phyloP scores from a whole-genome alignment of 306 rosid species.

The Cucumis hystrix region DNA sequence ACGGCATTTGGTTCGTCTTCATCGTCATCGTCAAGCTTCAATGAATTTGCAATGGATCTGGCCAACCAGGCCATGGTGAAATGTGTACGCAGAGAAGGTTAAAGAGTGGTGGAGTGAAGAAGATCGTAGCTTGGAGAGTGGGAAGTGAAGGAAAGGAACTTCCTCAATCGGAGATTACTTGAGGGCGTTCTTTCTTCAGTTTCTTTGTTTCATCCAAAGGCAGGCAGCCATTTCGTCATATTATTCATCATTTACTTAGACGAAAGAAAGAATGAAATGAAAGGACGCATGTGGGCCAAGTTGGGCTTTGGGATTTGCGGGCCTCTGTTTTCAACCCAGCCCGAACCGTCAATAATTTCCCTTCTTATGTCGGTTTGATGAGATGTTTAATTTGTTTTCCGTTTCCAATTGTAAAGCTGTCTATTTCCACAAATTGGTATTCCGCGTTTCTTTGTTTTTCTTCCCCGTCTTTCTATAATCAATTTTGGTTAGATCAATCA shows the following conservation, averaged over 20 bases:
- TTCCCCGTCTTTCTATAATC: too few species aligned
- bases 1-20: conserved; percentile 27
- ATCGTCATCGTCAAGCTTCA: conserved; percentile 46
- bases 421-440: too few species aligned
- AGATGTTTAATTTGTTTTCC: not conserved
- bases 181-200: not conserved
- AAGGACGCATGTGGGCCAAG: not conserved
- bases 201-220: not conserved
- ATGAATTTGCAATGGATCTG: conserved; percentile 62
- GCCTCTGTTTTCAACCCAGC: not conserved
- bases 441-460: too few species aligned
- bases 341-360: not conserved
- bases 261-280: not conserved
- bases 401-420: too few species aligned
- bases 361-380: not conserved
- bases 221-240: not conserved
- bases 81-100: not conserved
- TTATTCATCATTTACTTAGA: not conserved
- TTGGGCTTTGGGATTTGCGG: not conserved
- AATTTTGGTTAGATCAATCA: too few species aligned
- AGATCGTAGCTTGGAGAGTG: not conserved
- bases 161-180: not conserved
- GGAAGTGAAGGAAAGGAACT: not conserved
- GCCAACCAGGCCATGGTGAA: conserved; percentile 67
- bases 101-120: not conserved